These are phyloP conservation scores for Fusarium brevicatenulatum DNA, from an alignment of 2,329 filamentous ascomycete genomes.

Conservation along the genomic window DNA sequence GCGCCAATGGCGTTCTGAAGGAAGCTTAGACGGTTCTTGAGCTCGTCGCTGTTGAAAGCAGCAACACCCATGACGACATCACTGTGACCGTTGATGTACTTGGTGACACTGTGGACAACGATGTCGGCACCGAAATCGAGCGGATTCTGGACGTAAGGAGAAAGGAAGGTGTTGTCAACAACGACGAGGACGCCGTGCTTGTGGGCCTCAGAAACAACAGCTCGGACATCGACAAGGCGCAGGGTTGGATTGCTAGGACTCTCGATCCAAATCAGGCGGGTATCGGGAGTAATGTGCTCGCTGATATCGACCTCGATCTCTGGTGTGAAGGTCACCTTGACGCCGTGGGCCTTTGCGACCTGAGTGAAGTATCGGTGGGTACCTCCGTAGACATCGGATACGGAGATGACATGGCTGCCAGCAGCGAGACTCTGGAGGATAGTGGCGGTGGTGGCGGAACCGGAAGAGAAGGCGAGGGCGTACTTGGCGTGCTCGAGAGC, in stretches of 20 bases:
- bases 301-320: constrained; percentile 89
- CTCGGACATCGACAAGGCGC: constrained; percentile 89
- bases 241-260: constrained; percentile 94
- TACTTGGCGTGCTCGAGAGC: constrained; percentile 92
- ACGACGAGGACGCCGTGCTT: constrained; percentile 91
- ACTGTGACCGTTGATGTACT: constrained; percentile 98
- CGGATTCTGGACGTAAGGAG: constrained; percentile 96
- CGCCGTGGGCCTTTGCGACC: constrained; percentile 92
- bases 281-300: constrained; percentile 85
- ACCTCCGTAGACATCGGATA: constrained; percentile 97
- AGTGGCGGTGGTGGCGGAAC: constrained; percentile 91
- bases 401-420: constrained; percentile 93
- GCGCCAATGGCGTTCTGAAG: constrained; percentile 98
- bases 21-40: constrained; percentile 83
- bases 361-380: constrained; percentile 99
- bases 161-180: constrained; percentile 99
- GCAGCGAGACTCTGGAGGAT: constrained; percentile 92
- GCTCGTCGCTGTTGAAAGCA: constrained; percentile 87
- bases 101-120: constrained; percentile 96
- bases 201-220: constrained; percentile 85
- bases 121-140: constrained; percentile 95
- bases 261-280: constrained; percentile 96
- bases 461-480: constrained; percentile 93
- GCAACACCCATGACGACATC: constrained; percentile 98
- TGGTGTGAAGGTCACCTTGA: constrained; percentile 93